A percentile compares a stretch with the other conserved stretches of the same genome.
Conservation (phyloP, 148 eudicot species). For the Rhododendron vialii region DNA sequence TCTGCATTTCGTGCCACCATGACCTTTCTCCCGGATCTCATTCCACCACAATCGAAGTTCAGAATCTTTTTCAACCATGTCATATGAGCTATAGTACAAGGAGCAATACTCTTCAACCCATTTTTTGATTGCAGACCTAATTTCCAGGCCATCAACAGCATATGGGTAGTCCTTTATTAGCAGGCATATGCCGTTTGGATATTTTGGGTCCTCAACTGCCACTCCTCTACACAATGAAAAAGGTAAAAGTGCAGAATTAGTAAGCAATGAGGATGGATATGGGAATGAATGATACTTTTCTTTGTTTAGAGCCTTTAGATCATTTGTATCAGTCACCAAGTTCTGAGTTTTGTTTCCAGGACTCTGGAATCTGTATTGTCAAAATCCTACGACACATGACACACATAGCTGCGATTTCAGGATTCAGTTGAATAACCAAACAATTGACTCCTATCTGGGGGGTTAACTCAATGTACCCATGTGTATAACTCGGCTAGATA, state of each 20-base stretch:
- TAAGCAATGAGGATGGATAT: neutral
- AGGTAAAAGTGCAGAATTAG: neutral
- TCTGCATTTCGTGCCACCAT: slow-evolving; percentile 78
- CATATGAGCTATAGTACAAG: slow-evolving; percentile 48
- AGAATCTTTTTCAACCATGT: slow-evolving; percentile 35
- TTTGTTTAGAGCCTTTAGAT: neutral
- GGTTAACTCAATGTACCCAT: no score
- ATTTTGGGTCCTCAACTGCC: slow-evolving; percentile 62
- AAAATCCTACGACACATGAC: neutral
- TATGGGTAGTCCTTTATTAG: slow-evolving; percentile 83
- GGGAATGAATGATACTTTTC: neutral
- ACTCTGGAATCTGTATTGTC: neutral
- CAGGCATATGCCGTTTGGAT: slow-evolving; percentile 51
- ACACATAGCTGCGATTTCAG: no score
- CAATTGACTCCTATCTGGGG: neutral
- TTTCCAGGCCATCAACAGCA: slow-evolving; percentile 79
- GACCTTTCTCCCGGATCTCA: slow-evolving; percentile 64
- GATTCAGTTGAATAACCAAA: neutral
- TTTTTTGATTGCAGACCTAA: slow-evolving; percentile 68
- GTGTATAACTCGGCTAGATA: neutral
- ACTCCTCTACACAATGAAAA: slow-evolving; percentile 55
- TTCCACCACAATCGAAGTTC: slow-evolving; percentile 84
- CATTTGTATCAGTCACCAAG: neutral
- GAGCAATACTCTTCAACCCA: slow-evolving; percentile 77
- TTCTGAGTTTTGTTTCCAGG: neutral